These are phyloP conservation scores for Groenewaldozyma sp. DNA, from an alignment of 1,139 yeast genomes.

Conservation along the genomic window DNA sequence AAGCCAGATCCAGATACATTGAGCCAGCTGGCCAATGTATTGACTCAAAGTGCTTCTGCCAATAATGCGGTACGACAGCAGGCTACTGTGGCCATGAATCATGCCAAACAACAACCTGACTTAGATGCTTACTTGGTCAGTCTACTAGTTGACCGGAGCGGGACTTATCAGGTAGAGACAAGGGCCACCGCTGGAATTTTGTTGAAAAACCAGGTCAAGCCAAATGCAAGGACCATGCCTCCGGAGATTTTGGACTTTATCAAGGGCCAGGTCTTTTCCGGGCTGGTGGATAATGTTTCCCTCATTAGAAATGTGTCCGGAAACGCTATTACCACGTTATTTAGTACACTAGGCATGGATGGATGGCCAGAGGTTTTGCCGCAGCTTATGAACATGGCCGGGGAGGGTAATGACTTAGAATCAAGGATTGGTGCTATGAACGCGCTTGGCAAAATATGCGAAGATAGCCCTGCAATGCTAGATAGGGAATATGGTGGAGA, in stretches of 20 bases:
- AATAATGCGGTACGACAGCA: conserved; percentile 44
- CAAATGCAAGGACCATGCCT: conserved; percentile 24
- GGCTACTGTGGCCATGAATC: conserved; percentile 52
- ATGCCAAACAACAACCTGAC: conserved; percentile 63
- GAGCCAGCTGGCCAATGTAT: conserved; percentile 52
- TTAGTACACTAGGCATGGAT: conserved; percentile 58
- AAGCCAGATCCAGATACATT: conserved; percentile 52
- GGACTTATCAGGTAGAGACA: conserved; percentile 41
- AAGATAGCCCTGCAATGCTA: conserved; percentile 56
- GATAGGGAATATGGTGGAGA: conserved; percentile 58
- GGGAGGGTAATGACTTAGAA: conserved; percentile 30
- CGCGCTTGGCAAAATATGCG: conserved; percentile 81
- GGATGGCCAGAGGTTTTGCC: conserved; percentile 72
- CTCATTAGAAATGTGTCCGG: conserved; percentile 83
- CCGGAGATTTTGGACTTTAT: conserved; percentile 43
- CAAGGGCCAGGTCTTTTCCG: conserved; percentile 55
- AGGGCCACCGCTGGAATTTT: conserved; percentile 86
- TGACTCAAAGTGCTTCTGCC: conserved; percentile 58
- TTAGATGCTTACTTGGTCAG: conserved; percentile 69
- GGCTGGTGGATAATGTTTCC: conserved; percentile 49
- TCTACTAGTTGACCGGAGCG: conserved; percentile 50
- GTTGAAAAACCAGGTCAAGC: conserved; percentile 61
- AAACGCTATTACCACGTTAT: conserved; percentile 76
- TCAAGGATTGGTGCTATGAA: conserved; percentile 70
- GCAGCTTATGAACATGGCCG: conserved; percentile 52